Percentiles rank a stretch among this genome's conserved stretches.
Evolutionary conservation across 2,329 filamentous ascomycete genomes (phyloP).

Genomic region (Neofusicoccum cordaticola): DNA sequence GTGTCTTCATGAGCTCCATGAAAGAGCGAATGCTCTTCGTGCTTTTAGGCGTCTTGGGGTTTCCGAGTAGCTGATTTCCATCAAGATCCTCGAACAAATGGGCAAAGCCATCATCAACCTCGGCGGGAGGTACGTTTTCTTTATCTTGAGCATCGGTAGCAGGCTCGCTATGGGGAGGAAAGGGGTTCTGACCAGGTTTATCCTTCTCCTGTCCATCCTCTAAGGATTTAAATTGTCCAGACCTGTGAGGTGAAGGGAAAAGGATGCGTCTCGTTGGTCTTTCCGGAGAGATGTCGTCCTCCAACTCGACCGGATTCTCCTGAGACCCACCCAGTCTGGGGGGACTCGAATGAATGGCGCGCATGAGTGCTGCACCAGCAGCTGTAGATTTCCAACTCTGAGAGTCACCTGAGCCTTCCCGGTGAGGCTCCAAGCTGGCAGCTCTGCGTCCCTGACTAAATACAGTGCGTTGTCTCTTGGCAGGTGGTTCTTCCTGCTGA

Average conservation of each 20-base stretch:
- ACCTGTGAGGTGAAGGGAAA: slow-evolving; percentile 73
- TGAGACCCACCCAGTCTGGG: slow-evolving; percentile 49
- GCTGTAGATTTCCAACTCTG: slow-evolving; percentile 18
- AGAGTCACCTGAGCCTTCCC: background rate
- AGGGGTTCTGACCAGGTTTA: slow-evolving; percentile 29
- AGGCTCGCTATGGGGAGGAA: background rate
- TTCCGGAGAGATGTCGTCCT: slow-evolving; percentile 49
- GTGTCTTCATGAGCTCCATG: slow-evolving; percentile 46
- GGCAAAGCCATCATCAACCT: slow-evolving; percentile 53
- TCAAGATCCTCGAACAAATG: slow-evolving; percentile 65
- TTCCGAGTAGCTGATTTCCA: slow-evolving; percentile 50
- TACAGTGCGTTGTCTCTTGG: slow-evolving; percentile 20
- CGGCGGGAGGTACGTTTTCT: slow-evolving; percentile 51
- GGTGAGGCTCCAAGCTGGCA: background rate
- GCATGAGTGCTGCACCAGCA: slow-evolving; percentile 40
- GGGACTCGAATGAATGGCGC: slow-evolving; percentile 62
- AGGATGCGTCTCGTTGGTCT: slow-evolving; percentile 67
- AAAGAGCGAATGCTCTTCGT: slow-evolving; percentile 57
- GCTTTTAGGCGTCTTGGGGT: slow-evolving; percentile 56
- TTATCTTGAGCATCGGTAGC: slow-evolving; percentile 45
- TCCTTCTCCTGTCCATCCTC: slow-evolving; percentile 28
- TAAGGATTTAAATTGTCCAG: slow-evolving; percentile 60
- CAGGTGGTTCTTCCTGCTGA: slow-evolving; percentile 36
- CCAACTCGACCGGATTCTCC: slow-evolving; percentile 49
- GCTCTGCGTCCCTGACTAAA: background rate